phyloP scores from a whole-genome alignment of 2,329 filamentous ascomycete genomes.

The Pseudogymnoascus sp. region DNA sequence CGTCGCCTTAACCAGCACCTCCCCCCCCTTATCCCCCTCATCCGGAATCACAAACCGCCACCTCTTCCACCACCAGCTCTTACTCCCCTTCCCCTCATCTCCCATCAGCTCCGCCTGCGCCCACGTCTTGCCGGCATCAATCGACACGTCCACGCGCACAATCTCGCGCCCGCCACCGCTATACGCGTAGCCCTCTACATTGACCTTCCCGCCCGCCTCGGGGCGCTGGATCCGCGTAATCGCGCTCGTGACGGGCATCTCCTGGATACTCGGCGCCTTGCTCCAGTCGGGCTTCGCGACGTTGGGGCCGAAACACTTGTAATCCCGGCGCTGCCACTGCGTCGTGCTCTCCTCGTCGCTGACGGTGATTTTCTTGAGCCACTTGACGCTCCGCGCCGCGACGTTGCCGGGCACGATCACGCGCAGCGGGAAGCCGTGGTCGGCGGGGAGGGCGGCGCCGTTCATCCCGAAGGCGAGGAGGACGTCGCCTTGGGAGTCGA shows the following conservation, averaged over 20 bases:
- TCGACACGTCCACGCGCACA: constrained; percentile 56
- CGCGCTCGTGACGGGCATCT: constrained; percentile 60
- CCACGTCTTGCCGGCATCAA: constrained; percentile 56
- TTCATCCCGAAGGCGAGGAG: constrained; percentile 61
- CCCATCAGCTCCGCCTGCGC: constrained; percentile 53
- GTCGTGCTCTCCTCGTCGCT: constrained; percentile 57
- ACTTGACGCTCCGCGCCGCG: constrained; percentile 60
- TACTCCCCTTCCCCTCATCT: constrained; percentile 41
- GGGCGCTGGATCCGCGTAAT: constrained; percentile 38
- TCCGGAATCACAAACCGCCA: constrained; percentile 44
- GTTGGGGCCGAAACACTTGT: constrained; percentile 63
- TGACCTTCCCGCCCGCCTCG: background rate
- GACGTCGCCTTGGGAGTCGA: constrained; percentile 55
- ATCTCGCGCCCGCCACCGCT: constrained; percentile 58
- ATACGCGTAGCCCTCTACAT: constrained; percentile 55
- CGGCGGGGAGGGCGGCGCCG: constrained; percentile 48
- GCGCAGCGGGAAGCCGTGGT: constrained; percentile 57
- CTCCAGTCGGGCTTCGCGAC: constrained; percentile 55
- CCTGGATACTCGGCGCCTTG: constrained; percentile 55
- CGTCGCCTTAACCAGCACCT: constrained; percentile 57
- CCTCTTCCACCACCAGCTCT: constrained; percentile 56
- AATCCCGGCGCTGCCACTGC: constrained; percentile 56
- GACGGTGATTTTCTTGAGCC: constrained; percentile 54
- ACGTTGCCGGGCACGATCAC: constrained; percentile 56
- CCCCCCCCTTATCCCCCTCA: constrained; percentile 35